Evolutionary conservation across 495 filamentous ascomycete genomes (phyloP), one percentile per base, ranked within the genome.

Genomic region (Talaromyces stipitatus): DNA sequence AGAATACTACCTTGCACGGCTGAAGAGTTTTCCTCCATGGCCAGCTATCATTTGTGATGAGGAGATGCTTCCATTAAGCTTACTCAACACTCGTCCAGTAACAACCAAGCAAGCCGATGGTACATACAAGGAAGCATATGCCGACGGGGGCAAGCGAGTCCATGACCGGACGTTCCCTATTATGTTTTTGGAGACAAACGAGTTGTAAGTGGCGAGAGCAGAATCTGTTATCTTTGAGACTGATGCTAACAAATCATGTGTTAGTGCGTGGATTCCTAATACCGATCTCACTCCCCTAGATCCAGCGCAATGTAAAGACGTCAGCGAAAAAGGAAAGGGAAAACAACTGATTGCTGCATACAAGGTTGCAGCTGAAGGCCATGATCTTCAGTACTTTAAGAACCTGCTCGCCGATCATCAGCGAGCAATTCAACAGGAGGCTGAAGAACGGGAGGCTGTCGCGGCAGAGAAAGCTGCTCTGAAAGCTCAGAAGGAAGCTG

Each of bases 151-250:
- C 58, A 91, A 90, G 75, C 87, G 90, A 55, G 85, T 78, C 16
- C 79, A 83, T 36, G 90, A 96, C 69, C 81, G 92, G 41, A 91
- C 88, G 4, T 96, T 87, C 68, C 90, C 92, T 2, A 84, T 97
- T 60, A 96, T 96, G 91, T 97, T 94, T 70, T 75, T 97, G 55
- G 78, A 84, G 57, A 95, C 91, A 54, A 95, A 96, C 67, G 90
- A 96, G 78, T 97, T 97, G 92, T 97, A 75, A 80, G 91, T 85
- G 9, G 36, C n/a, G 8, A 41, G 36, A 41, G n/a, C n/a, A 16
- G 9, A 41, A 18, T 4, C 18, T 9, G 4, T 41, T 18, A 18
- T 41, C n/a, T n/a, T 41, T 41, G 4, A 6, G 8, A 7, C 4
- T 10, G 45, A 48, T 48, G 45, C 45, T 48, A 26, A 48, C 14